phyloP scores from a whole-genome alignment of 306 rosid species.

The Cicer chorassanicum region DNA sequence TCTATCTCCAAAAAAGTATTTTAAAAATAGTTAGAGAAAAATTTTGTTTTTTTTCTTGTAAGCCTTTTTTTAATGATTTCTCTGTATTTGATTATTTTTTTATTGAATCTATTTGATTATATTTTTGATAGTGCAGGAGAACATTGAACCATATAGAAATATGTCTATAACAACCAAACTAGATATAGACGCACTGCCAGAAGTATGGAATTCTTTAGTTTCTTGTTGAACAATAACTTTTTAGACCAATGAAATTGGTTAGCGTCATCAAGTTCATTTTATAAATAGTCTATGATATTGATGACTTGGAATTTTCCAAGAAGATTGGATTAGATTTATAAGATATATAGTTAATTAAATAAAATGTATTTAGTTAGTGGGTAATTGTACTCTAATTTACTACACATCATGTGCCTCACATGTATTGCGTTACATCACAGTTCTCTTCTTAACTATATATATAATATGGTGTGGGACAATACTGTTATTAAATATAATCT shows the following conservation, averaged over 20 bases:
- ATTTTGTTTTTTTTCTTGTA: not conserved
- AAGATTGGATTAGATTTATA: constrained; percentile 47
- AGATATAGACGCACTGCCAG: constrained; percentile 41
- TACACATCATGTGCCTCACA: constrained; percentile 52
- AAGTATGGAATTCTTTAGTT: constrained; percentile 39
- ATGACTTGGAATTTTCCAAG: constrained; percentile 43
- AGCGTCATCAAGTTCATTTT: constrained; percentile 20
- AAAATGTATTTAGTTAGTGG: constrained; percentile 24
- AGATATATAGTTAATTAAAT: constrained; percentile 37
- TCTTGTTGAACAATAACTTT: constrained; percentile 36
- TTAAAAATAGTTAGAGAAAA: not conserved
- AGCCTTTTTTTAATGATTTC: constrained; percentile 5
- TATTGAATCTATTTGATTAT: constrained; percentile 2
- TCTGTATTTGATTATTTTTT: not conserved
- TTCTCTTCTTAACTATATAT: not conserved
- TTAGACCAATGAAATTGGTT: constrained; percentile 23
- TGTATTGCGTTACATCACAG: constrained; percentile 40
- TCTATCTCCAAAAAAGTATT: too few species aligned
- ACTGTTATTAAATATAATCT: not conserved
- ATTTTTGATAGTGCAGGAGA: constrained; percentile 11
- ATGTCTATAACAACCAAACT: constrained; percentile 38
- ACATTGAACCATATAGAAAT: constrained; percentile 14
- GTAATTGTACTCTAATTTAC: constrained; percentile 29
- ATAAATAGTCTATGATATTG: constrained; percentile 31
- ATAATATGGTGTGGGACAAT: constrained; percentile 8